Base-by-base conservation (phyloP, 495 filamentous ascomycete genomes). In the Friedmanniomyces simplex region DNA sequence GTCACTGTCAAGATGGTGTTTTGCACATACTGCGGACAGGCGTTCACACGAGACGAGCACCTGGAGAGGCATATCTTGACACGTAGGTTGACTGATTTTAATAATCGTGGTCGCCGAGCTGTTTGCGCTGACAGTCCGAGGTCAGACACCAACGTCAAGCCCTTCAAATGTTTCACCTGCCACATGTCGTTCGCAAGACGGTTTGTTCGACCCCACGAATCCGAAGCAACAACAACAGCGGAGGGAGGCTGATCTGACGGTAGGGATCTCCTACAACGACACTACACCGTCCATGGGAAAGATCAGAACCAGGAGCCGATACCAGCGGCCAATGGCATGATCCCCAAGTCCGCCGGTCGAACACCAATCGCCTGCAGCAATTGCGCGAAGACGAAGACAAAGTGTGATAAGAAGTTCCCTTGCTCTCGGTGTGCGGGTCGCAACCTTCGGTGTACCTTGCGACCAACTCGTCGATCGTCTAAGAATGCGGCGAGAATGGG, bases 341-440 rank as follows among this genome's bases (percentile, higher is more conserved):
- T 74, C 11, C 69, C 70, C 12, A 74, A 72, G 55, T 69, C 71
- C 0, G 70, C 71, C 1, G 71, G 70, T 25, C 57, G 71, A 52
- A 74, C 69, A 20, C 70, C 71, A 6, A 74, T 74, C 50, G 71
- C 71, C 6, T 74, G 71, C 63, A 69, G 63, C 56, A 74, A 74
- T 41, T 74, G 71, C 48, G 71, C 71, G 1, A 72, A 73, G 57
- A 72, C 71, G 0, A 74, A 74, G 69, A 83, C 81, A 5, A 80
- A 77, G n/a, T 86, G 83, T 63, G 83, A 86, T 63, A 85, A 85
- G 67, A 74, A 74, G 66, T 75, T 81, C 14, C 82, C 82, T 10
- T 84, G 81, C 65, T 73, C 74, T 42, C 71, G 81, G 56, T 84
- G 81, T 63, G 65, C 74, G 1, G 75, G 77, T 25, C 77, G 83